These are phyloP conservation scores for Alisma plantagoaquatica DNA, from an alignment of 106 monocot species.

Conservation along the genomic window DNA sequence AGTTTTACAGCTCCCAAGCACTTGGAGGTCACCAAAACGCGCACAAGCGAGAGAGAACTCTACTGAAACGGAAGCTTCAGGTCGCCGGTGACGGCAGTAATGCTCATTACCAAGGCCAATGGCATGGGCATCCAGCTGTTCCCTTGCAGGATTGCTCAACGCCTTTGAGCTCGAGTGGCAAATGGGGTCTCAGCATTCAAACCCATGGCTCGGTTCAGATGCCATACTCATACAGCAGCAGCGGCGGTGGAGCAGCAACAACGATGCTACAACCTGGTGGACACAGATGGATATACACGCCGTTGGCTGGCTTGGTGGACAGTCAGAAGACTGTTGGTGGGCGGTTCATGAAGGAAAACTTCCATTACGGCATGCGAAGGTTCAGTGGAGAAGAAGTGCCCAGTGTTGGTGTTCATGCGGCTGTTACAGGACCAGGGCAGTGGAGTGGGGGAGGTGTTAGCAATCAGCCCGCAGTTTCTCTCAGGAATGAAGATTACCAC, in stretches of 20 bases:
- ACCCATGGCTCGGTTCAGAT: background rate
- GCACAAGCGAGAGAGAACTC: constrained; percentile 33
- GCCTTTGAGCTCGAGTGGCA: background rate
- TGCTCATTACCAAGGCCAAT: background rate
- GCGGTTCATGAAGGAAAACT: too few relatives aligned
- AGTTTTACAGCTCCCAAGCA: constrained; percentile 45
- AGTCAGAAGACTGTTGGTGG: background rate
- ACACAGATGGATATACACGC: too few relatives aligned
- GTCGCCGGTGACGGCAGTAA: background rate
- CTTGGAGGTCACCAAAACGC: constrained; percentile 55
- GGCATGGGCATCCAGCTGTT: background rate
- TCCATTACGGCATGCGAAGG: background rate
- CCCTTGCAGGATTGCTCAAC: background rate
- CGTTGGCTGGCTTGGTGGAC: background rate
- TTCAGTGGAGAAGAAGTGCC: background rate
- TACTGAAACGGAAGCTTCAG: constrained; percentile 17
- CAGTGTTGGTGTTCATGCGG: background rate
- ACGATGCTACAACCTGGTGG: too few relatives aligned
- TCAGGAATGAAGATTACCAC: background rate
- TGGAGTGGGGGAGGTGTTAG: background rate
- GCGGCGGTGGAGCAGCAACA: too few relatives aligned
- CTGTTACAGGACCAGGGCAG: background rate
- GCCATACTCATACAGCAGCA: background rate
- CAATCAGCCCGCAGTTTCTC: background rate
- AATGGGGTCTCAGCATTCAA: background rate